Conservation (phyloP, 2,329 filamentous ascomycete species). For the Phialophora tarda region DNA sequence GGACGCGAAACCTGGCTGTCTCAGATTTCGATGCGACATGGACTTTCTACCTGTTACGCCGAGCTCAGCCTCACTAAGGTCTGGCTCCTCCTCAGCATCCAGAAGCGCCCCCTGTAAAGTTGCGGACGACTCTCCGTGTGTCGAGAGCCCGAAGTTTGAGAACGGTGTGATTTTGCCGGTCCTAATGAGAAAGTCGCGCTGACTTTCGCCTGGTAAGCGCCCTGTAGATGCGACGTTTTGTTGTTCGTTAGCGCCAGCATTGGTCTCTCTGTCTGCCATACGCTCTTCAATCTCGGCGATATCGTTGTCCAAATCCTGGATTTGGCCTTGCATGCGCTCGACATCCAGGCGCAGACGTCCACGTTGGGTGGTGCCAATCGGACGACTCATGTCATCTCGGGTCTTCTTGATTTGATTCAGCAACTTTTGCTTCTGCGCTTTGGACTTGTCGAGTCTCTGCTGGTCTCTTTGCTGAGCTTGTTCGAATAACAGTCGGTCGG, state of each 20-base stretch:
- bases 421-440: conserved; percentile 62
- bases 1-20: conserved; percentile 73
- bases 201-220: conserved; percentile 77
- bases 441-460: conserved; percentile 65
- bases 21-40: conserved; percentile 73
- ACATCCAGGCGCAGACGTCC: conserved; percentile 40
- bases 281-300: conserved; percentile 79
- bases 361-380: conserved; percentile 58
- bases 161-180: conserved; percentile 99
- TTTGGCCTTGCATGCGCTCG: conserved; percentile 58
- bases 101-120: conserved; percentile 77
- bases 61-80: conserved; percentile 53
- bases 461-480: conserved; percentile 69
- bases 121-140: conserved; percentile 64
- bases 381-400: conserved; percentile 62
- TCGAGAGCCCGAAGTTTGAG: conserved; percentile 72
- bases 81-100: conserved; percentile 76
- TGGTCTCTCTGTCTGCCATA: conserved; percentile 72
- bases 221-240: conserved; percentile 52
- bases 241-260: conserved; percentile 52
- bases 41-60: conserved; percentile 47
- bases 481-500: conserved; percentile 64
- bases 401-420: conserved; percentile 68
- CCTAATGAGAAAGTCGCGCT: conserved; percentile 87
- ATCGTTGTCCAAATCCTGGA: conserved; percentile 72